Evolutionary conservation across 495 filamentous ascomycete genomes (phyloP).

Genomic region (Lasiosphaeria ovina): DNA sequence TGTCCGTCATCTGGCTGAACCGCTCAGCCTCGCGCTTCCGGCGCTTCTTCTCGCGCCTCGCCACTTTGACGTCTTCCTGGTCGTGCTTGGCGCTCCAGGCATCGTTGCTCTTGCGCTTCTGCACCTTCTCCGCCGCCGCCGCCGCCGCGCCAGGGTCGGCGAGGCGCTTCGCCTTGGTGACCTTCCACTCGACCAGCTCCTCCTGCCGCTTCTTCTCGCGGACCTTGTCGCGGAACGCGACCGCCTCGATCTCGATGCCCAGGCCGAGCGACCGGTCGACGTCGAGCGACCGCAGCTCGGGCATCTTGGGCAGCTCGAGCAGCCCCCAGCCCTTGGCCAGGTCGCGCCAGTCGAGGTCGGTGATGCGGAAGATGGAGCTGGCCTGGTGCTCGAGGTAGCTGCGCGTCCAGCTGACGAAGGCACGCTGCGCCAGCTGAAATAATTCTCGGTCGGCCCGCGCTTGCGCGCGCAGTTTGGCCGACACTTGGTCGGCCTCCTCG

Average conservation of each 20-base stretch:
- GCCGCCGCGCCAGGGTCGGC: conserved; percentile 46
- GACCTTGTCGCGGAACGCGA: conserved; percentile 74
- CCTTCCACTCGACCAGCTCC: conserved; percentile 34
- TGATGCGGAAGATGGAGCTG: conserved; percentile 81
- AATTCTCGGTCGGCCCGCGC: conserved; percentile 73
- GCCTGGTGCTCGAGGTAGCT: conserved; percentile 91
- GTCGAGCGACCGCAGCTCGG: conserved; percentile 70
- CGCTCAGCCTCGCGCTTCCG: conserved; percentile 67
- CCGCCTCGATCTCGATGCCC: conserved; percentile 68
- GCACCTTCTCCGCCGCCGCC: conserved; percentile 17
- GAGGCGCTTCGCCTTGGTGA: conserved; percentile 28
- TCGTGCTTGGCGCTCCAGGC: conserved; percentile 88
- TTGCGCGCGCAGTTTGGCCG: conserved; percentile 56
- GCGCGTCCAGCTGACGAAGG: conserved; percentile 89
- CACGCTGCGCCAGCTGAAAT: conserved; percentile 83
- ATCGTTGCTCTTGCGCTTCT: conserved; percentile 53
- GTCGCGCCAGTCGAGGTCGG: conserved; percentile 79
- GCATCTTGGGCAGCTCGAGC: conserved; percentile 89
- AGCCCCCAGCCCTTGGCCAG: conserved; percentile 77
- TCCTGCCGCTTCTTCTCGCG: conserved; percentile 69
- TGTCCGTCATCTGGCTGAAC: conserved; percentile 66
- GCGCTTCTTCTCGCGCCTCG: conserved; percentile 71
- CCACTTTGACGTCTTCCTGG: conserved; percentile 60
- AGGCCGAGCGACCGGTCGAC: conserved; percentile 75
- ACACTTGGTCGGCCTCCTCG: conserved; percentile 52